Evolutionary conservation across 768 basidiomycete species (phyloP).

Genomic region (Coprinopsis strossmayeri): DNA sequence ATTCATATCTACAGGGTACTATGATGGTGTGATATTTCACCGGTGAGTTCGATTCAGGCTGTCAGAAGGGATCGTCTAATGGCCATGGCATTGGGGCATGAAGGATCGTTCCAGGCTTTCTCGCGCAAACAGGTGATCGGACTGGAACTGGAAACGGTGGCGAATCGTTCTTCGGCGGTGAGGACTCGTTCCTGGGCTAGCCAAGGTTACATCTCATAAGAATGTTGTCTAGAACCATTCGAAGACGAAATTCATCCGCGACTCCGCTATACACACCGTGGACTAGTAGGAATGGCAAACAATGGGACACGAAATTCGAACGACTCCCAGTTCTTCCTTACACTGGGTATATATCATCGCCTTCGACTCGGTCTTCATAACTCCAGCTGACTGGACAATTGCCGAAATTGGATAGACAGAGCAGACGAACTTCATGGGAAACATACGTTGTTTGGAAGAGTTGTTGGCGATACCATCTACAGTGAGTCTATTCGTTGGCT

Average conservation of each 20-base stretch:
- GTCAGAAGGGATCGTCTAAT: neutral
- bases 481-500: conserved; percentile 44
- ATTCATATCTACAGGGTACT: conserved; percentile 65
- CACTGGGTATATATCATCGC: conserved; percentile 55
- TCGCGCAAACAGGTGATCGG: conserved; percentile 92
- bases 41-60: conserved; percentile 52
- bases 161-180: conserved; percentile 92
- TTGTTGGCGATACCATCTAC: conserved; percentile 83
- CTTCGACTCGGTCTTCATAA: neutral
- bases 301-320: conserved; percentile 83
- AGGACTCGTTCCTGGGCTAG: neutral
- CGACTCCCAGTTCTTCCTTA: conserved; percentile 93
- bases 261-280: conserved; percentile 83
- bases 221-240: conserved; percentile 61
- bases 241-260: conserved; percentile 94
- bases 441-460: conserved; percentile 91
- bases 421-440: conserved; percentile 93
- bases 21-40: conserved; percentile 94
- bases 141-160: conserved; percentile 90
- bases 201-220: neutral
- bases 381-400: neutral
- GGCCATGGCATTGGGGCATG: neutral
- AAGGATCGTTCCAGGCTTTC: conserved; percentile 81
- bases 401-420: conserved; percentile 44
- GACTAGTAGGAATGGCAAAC: conserved; percentile 93